Evolutionary conservation across 805 yeast species (phyloP).

Genomic region (Ogataea glucozyma): DNA sequence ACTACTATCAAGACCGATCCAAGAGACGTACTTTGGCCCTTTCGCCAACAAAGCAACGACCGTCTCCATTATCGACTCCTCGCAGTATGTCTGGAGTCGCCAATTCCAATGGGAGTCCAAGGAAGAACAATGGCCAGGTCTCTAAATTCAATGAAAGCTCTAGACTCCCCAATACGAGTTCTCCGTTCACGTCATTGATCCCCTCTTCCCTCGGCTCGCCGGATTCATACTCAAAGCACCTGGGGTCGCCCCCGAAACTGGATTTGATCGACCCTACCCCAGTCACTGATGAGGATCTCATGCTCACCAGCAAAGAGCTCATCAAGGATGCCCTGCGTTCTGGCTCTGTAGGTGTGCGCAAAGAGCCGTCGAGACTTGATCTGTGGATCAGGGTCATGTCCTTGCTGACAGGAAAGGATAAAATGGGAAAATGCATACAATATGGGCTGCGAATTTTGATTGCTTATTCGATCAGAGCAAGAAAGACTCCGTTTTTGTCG

Average conservation of each 20-base stretch:
- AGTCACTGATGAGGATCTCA: constrained; percentile 18
- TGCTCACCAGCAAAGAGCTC: constrained; percentile 19
- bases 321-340: constrained; percentile 16
- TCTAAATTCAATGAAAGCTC: too few relatives aligned
- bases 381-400: constrained; percentile 53
- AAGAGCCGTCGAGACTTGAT: constrained; percentile 18
- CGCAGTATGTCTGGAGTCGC: constrained; percentile 18
- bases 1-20: constrained; percentile 23
- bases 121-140: too few relatives aligned
- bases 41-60: too few relatives aligned
- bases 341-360: constrained; percentile 2
- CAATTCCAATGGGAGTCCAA: too few relatives aligned
- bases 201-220: constrained; percentile 12
- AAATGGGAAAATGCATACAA: constrained; percentile 63
- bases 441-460: constrained; percentile 56
- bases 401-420: constrained; percentile 68
- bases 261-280: constrained; percentile 22
- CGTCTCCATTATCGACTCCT: too few relatives aligned
- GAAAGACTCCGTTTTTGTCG: constrained; percentile 26
- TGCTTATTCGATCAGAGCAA: constrained; percentile 44
- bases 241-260: constrained; percentile 14
- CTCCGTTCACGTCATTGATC: constrained; percentile 4
- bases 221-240: not conserved
- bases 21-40: too few relatives aligned
- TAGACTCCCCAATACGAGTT: constrained; percentile 6